Conservation (phyloP, 2,329 filamentous ascomycete genomes). For the Colletotrichum liaoningense region DNA sequence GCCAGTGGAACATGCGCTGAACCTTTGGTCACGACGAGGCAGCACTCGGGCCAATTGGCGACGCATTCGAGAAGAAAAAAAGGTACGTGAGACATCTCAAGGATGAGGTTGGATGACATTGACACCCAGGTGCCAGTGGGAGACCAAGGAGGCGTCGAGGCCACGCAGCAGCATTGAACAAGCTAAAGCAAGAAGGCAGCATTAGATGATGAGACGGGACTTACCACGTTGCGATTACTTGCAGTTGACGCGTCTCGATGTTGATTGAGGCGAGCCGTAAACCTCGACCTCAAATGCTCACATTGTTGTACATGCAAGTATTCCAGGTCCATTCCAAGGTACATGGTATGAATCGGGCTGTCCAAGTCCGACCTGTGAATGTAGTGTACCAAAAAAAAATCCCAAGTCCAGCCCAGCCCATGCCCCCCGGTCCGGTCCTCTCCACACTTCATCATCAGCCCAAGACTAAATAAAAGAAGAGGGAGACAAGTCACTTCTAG, state of each 20-base stretch:
- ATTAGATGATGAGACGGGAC: neutral
- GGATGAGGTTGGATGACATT: neutral
- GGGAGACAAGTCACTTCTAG: neutral
- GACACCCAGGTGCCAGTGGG: neutral
- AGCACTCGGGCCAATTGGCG: slow-evolving; percentile 27
- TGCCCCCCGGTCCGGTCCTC: slow-evolving; percentile 21
- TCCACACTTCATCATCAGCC: slow-evolving; percentile 24
- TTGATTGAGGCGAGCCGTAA: neutral
- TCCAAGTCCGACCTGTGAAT: neutral
- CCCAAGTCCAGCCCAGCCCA: neutral
- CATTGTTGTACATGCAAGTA: too few relatives aligned
- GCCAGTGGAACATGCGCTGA: slow-evolving; percentile 6
- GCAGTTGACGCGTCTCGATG: neutral
- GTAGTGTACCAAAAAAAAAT: too few relatives aligned
- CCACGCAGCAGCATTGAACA: neutral
- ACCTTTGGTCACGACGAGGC: slow-evolving; percentile 10
- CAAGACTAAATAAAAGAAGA: neutral
- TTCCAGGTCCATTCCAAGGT: neutral
- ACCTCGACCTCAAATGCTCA: too few relatives aligned
- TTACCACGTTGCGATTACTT: too few relatives aligned
- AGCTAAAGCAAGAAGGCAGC: neutral
- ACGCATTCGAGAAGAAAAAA: neutral
- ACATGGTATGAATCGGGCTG: neutral
- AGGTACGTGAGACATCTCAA: slow-evolving; percentile 3
- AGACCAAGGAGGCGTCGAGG: neutral